Percentiles rank a stretch among this genome's conserved stretches.
phyloP scores from a whole-genome alignment of 805 yeast genomes.

The Wickerhamomyces bisporus region DNA sequence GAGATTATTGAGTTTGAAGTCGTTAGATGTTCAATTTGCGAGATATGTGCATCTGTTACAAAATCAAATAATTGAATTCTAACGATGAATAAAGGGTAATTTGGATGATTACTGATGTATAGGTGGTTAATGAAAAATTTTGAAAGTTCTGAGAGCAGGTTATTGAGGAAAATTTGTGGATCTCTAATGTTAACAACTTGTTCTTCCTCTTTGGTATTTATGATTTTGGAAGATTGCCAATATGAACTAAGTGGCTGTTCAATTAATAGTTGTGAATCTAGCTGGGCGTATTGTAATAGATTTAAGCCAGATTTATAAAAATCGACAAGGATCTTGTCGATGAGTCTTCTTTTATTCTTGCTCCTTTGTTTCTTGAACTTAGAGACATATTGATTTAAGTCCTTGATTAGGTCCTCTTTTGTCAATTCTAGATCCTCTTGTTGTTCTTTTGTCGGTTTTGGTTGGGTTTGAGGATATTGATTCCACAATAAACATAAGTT shows the following conservation, averaged over 20 bases:
- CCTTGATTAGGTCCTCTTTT: constrained; percentile 6
- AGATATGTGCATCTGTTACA: constrained; percentile 18
- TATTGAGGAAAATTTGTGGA: constrained; percentile 46
- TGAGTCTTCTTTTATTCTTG: constrained; percentile 12
- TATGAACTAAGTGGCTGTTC: constrained; percentile 42
- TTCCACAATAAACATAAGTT: constrained; percentile 22
- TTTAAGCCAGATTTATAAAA: constrained; percentile 55
- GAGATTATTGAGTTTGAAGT: constrained; percentile 42
- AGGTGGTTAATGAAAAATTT: constrained; percentile 56
- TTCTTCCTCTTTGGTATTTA: constrained; percentile 22
- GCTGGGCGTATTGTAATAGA: constrained; percentile 60
- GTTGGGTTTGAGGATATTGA: constrained; percentile 16
- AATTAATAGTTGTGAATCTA: constrained; percentile 61
- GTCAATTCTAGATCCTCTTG: constrained; percentile 6
- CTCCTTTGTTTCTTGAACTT: constrained; percentile 1
- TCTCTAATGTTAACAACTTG: constrained; percentile 33
- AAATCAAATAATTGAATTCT: constrained; percentile 67
- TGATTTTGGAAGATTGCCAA: constrained; percentile 32
- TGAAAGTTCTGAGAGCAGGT: constrained; percentile 42
- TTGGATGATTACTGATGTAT: constrained; percentile 62
- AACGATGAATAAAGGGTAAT: constrained; percentile 52
- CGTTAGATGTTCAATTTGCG: constrained; percentile 5
- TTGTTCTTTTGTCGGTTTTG: constrained; percentile 10
- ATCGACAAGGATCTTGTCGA: constrained; percentile 21
- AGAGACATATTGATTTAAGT: constrained; percentile 1